Percentiles rank a stretch among this genome's conserved stretches.
These are phyloP conservation scores for Aspergillus terreus DNA, from an alignment of 2,329 filamentous ascomycete genomes.

Conservation along the genomic window DNA sequence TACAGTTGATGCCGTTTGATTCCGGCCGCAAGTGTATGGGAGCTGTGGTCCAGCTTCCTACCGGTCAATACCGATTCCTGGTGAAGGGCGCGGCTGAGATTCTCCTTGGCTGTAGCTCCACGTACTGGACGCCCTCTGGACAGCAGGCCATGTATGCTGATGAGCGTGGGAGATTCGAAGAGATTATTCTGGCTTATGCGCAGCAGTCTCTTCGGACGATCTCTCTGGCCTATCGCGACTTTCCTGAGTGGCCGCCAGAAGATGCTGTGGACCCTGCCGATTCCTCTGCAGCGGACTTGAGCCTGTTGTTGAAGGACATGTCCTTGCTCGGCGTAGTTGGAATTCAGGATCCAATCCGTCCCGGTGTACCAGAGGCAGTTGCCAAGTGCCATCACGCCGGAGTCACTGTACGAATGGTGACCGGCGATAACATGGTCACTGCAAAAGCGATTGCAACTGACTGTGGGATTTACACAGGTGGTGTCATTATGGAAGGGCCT, in stretches of 20 bases:
- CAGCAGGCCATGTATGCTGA: background rate
- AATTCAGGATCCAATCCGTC: slow-evolving; percentile 67
- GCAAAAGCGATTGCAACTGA: slow-evolving; percentile 67
- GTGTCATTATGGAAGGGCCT: slow-evolving; percentile 63
- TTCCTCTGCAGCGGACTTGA: slow-evolving; percentile 59
- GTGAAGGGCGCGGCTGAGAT: slow-evolving; percentile 45
- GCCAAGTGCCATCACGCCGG: slow-evolving; percentile 52
- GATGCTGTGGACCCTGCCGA: slow-evolving; percentile 56
- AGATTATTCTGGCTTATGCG: slow-evolving; percentile 29
- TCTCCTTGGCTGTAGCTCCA: slow-evolving; percentile 27
- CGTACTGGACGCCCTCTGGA: slow-evolving; percentile 20
- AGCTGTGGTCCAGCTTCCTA: slow-evolving; percentile 33
- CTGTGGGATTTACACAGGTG: slow-evolving; percentile 62
- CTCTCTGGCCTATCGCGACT: slow-evolving; percentile 67
- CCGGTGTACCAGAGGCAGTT: slow-evolving; percentile 63
- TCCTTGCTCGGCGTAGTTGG: slow-evolving; percentile 66
- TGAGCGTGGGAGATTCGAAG: slow-evolving; percentile 7
- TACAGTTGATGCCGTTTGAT: slow-evolving; percentile 70
- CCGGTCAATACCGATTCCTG: slow-evolving; percentile 35
- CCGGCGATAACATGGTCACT: slow-evolving; percentile 64
- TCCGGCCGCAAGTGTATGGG: slow-evolving; percentile 65
- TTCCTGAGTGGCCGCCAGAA: slow-evolving; percentile 60
- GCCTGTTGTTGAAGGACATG: slow-evolving; percentile 66
- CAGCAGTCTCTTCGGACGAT: slow-evolving; percentile 66
- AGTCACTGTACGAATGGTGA: slow-evolving; percentile 42